Base-by-base conservation (phyloP, 176 grass and related monocot species). In the Lolium multiflorum region DNA sequence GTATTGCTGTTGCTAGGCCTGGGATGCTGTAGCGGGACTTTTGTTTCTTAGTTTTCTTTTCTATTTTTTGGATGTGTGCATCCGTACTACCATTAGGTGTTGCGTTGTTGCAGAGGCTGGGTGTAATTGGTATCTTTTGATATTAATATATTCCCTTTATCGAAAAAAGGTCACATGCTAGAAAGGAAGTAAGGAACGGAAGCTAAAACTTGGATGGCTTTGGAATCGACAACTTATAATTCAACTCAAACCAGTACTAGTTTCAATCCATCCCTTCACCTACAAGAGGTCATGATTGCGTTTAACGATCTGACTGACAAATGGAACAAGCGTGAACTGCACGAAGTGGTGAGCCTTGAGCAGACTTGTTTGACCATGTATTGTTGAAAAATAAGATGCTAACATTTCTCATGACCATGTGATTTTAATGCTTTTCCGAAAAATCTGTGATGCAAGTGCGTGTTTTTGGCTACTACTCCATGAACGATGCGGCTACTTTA, bases 261-360 rank as follows among this genome's bases (percentile, higher is more conserved):
- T 66, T 65, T 64, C 11, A 14, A 44, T 12, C 55, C 11, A 74
- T 24, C 48, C 50, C 63, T 21, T 44, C n/a, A 61, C 17, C 39
- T 41, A 63, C 59, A 21, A 83, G 51, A 91, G 51, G 77, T 62
- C 61, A 81, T 9, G 20, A 70, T 52, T 11, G 6, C 71, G 76
- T 46, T 76, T 17, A 12, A 4, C 10, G 20, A 80, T 81, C 54
- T 57, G 17, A 17, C 48, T 49, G 18, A 58, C 15, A 6, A 26
- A 48, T 26, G 41, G 47, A 74, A 87, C n/a, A 12, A 52, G 7
- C 28, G 14, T 3, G 7, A 78, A 82, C 20, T 28, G 3, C 62
- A 78, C 24, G 41, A 56, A 22, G 38, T 47, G 38, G 18, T 11
- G 51, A 44, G 21, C 38, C 21, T 73, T 58, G 3, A 54, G 58